Evolutionary conservation across 176 grass and related monocot species (phyloP), one percentile per base, ranked within the genome.

Genomic region (Puccinellia tenuiflora): DNA sequence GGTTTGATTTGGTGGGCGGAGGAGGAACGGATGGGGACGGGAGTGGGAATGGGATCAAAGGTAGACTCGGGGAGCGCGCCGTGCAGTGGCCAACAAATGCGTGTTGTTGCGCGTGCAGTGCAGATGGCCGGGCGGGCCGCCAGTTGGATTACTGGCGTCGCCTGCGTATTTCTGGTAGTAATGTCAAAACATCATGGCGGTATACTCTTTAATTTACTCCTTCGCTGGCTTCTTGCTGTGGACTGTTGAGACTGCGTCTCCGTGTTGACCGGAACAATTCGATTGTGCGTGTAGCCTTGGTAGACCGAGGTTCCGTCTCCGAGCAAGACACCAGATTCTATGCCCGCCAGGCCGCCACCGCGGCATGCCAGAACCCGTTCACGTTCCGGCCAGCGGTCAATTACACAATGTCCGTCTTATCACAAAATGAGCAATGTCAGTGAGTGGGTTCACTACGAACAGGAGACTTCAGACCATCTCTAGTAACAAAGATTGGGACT

Each of bases 91-190:
- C 14, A 63, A 67, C 86, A 42, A 38, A 88, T 50, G 70, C 77
- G 69, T 59, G 69, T 30, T 20, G 60, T 24, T 89, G 43, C 70
- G 87, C 69, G 82, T 85, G 87, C 86, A 4, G 0, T 3, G 6
- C 6, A 15, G n/a, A 0, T 10, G 20, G 7, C n/a, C n/a, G n/a
- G n/a, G 0, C 62, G 17, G 9, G 1, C 65, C 73, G 86, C 33
- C 56, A 42, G 1, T 2, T 60, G 39, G 77, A 73, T 57, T 65
- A 31, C 13, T 47, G 45, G 45, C 20, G 18, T 21, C 5, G 46
- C 46, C 46, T 46, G 47, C 16, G 48, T 51, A 6, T 13, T 45
- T 4, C 8, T 2, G n/a, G n/a, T 10, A 0, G 0, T 13, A 59
- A 12, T 59, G 51, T 21, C 51, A 54, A 54, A 14, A 13, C 43